These are phyloP conservation scores for Ilex aquifolium DNA, from an alignment of 257 asterid species.

Conservation along the genomic window DNA sequence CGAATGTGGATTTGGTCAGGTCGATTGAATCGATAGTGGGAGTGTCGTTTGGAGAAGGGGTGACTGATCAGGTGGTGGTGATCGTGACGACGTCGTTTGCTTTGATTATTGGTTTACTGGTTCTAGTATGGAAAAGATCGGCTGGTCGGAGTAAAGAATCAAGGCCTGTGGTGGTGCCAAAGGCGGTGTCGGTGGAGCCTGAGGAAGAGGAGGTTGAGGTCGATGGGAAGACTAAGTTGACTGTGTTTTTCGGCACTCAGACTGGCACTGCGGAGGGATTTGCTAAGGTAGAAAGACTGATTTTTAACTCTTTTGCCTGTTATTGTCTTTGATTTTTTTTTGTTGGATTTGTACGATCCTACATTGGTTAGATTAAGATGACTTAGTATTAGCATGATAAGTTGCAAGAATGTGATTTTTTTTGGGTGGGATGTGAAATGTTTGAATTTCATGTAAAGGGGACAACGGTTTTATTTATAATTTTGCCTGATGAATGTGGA, in stretches of 20 bases:
- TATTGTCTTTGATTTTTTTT: too few relatives aligned
- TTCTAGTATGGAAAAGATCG: constrained; percentile 58
- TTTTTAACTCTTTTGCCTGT: not conserved
- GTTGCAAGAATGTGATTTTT: too few relatives aligned
- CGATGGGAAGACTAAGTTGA: constrained; percentile 48
- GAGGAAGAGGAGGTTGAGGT: constrained; percentile 49
- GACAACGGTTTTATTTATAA: too few relatives aligned
- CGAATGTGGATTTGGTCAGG: constrained; percentile 43
- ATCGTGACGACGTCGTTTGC: constrained; percentile 61
- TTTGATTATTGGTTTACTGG: constrained; percentile 40
- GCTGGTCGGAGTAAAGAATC: constrained; percentile 40
- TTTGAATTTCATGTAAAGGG: too few relatives aligned
- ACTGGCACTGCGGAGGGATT: constrained; percentile 87
- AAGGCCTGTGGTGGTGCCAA: constrained; percentile 40
- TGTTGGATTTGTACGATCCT: too few relatives aligned
- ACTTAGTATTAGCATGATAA: too few relatives aligned
- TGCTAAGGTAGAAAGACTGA: constrained; percentile 50
- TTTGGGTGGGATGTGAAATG: too few relatives aligned
- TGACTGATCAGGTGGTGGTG: constrained; percentile 29
- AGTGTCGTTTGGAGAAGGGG: constrained; percentile 33
- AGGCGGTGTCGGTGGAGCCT: constrained; percentile 17
- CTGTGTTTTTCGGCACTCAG: constrained; percentile 74
- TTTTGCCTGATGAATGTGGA: too few relatives aligned
- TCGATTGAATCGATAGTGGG: constrained; percentile 55
- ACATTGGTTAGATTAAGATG: too few relatives aligned